Conservation (phyloP, 192 early-diverging fungal species). For the Jimgerdemannia flammicorona region DNA sequence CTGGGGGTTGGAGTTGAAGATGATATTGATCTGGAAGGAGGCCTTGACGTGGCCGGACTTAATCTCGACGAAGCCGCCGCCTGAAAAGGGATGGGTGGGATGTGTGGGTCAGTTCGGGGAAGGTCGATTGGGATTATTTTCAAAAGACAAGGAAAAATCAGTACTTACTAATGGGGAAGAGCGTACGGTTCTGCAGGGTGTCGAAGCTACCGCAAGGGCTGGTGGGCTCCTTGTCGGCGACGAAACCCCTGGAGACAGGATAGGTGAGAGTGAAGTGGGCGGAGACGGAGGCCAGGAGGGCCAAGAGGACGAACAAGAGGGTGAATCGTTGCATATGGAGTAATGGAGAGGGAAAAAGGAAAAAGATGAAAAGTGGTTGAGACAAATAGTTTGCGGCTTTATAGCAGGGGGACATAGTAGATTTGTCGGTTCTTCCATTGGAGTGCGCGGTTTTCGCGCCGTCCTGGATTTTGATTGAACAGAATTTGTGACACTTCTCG, state of each 20-base stretch:
- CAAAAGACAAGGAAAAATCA: not conserved
- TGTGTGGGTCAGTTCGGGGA: too few species aligned
- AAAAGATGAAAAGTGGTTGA: not conserved
- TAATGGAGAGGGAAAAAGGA: not conserved
- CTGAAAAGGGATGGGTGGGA: too few species aligned
- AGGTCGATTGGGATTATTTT: too few species aligned
- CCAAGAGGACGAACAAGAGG: constrained; percentile 20
- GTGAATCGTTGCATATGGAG: not conserved
- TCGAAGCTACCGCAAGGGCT: constrained; percentile 50
- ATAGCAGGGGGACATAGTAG: not conserved
- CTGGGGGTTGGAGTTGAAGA: constrained; percentile 34
- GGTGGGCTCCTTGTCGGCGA: constrained; percentile 35
- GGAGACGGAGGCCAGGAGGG: constrained; percentile 26
- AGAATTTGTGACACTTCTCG: not conserved
- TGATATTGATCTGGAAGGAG: constrained; percentile 35
- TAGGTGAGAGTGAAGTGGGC: constrained; percentile 48
- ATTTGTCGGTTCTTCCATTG: not conserved
- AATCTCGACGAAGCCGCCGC: too few species aligned
- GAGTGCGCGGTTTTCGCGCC: not conserved
- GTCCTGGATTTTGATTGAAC: not conserved
- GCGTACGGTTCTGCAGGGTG: constrained; percentile 24
- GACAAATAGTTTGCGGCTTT: too few species aligned
- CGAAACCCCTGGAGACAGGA: constrained; percentile 41
- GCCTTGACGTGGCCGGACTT: constrained; percentile 36
- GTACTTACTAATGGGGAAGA: constrained; percentile 40